Conservation (phyloP, 139 green algal genomes). For the Haematococcus lacustris region DNA sequence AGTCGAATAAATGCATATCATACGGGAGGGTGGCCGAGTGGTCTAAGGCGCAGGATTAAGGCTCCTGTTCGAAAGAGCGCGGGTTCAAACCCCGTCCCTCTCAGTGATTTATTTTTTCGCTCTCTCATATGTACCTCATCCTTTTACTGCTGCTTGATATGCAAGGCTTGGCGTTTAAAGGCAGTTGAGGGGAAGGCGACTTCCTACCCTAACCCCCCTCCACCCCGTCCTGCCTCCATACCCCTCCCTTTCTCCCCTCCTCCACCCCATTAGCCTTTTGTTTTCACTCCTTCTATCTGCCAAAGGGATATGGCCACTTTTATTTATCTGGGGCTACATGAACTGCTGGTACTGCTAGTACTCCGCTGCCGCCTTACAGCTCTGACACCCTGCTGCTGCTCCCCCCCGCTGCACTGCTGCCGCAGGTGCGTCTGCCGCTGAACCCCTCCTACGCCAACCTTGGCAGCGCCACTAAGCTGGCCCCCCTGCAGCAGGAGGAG, state of each 20-base stretch:
- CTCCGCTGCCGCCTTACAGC: neutral
- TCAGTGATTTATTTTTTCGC: too few relatives aligned
- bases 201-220: neutral
- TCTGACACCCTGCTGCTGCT: neutral
- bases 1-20: too few relatives aligned
- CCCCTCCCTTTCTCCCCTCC: too few relatives aligned
- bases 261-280: neutral
- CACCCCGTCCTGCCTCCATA: neutral
- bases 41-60: too few relatives aligned
- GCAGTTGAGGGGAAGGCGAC: neutral
- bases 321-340: neutral
- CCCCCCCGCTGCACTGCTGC: neutral
- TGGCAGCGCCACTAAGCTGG: neutral
- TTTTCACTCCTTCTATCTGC: neutral
- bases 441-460: neutral
- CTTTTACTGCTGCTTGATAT: neutral
- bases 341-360: neutral
- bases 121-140: neutral
- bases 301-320: neutral
- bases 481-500: neutral
- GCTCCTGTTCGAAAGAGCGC: too few relatives aligned
- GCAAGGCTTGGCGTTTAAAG: neutral
- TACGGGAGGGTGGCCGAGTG: too few relatives aligned
- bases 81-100: too few relatives aligned
- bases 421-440: neutral